A percentile compares a stretch with the other conserved stretches of the same genome.
These are phyloP conservation scores for Elongisporangium senticosum DNA, from an alignment of 352 stramenopile species.

Conservation along the genomic window DNA sequence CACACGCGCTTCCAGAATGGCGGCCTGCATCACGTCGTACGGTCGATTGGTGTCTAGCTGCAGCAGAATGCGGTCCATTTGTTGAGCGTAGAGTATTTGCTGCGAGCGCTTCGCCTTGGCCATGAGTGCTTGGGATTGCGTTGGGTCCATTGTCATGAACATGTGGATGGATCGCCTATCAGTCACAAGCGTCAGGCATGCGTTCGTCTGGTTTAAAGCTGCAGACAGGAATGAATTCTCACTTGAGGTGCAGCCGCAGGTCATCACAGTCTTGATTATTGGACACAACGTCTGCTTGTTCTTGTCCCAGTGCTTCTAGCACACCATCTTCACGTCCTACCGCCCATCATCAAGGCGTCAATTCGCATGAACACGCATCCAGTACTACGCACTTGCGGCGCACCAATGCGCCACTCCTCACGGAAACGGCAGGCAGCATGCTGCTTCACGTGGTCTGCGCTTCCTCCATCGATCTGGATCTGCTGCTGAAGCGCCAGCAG, in stretches of 20 bases:
- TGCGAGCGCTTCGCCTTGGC: constrained; percentile 17
- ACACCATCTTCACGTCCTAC: constrained; percentile 22
- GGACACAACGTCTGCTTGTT: background rate
- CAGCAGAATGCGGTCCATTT: constrained; percentile 33
- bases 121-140: background rate
- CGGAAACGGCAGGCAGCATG: constrained; percentile 14
- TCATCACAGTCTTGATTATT: constrained; percentile 2
- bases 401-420: constrained; percentile 39
- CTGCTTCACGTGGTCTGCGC: constrained; percentile 7
- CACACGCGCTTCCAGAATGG: constrained; percentile 14
- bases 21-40: constrained; percentile 17
- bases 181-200: background rate
- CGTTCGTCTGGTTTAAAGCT: background rate
- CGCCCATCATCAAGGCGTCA: background rate
- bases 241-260: constrained; percentile 20
- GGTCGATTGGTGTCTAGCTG: constrained; percentile 20
- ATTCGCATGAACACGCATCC: background rate
- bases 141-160: constrained; percentile 14
- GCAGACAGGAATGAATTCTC: background rate
- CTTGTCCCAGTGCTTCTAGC: constrained; percentile 7
- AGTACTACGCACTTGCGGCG: background rate
- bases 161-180: constrained; percentile 11
- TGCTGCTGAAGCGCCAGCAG: constrained; percentile 4
- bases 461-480: background rate
- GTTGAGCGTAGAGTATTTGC: constrained; percentile 31